A percentile compares a stretch with the other conserved stretches of the same genome.
Conservation (phyloP, 257 asterid genomes). For the Perilla frutescens region DNA sequence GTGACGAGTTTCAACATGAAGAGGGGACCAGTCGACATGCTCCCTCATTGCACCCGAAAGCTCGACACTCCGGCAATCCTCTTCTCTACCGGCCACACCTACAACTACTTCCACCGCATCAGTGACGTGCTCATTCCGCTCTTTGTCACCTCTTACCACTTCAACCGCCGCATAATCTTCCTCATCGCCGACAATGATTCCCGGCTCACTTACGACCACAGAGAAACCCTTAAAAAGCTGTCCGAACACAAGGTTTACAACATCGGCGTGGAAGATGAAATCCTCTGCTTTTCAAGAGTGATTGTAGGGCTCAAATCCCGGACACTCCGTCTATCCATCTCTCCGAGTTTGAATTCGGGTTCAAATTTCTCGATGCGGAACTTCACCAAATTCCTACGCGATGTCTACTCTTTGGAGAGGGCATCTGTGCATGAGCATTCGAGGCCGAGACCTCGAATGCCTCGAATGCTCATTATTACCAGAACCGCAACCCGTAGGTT, state of each 20-base stretch:
- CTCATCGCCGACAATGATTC: slow-evolving; percentile 40
- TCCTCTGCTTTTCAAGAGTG: slow-evolving; percentile 52
- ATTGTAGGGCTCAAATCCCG: slow-evolving; percentile 56
- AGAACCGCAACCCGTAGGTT: slow-evolving; percentile 48
- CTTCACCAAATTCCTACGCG: slow-evolving; percentile 51
- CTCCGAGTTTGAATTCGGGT: not conserved
- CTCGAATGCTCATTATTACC: slow-evolving; percentile 55
- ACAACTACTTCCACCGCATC: no score
- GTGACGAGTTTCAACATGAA: not conserved
- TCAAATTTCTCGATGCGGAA: slow-evolving; percentile 33
- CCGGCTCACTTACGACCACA: slow-evolving; percentile 47
- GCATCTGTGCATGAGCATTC: not conserved
- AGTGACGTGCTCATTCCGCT: no score
- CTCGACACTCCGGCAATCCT: not conserved
- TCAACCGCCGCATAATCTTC: slow-evolving; percentile 44
- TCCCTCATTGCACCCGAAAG: slow-evolving; percentile 49
- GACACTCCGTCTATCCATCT: slow-evolving; percentile 41
- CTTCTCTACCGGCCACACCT: no score
- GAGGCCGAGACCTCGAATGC: slow-evolving; percentile 33
- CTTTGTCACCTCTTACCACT: slow-evolving; percentile 24
- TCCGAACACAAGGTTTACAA: slow-evolving; percentile 49
- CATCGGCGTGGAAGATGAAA: slow-evolving; percentile 42
- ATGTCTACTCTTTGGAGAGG: slow-evolving; percentile 44
- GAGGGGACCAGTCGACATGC: not conserved
- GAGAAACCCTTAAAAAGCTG: slow-evolving; percentile 35